These are phyloP conservation scores for Teratosphaeria gauchensis DNA, from an alignment of 2,329 filamentous ascomycete genomes.

Conservation along the genomic window DNA sequence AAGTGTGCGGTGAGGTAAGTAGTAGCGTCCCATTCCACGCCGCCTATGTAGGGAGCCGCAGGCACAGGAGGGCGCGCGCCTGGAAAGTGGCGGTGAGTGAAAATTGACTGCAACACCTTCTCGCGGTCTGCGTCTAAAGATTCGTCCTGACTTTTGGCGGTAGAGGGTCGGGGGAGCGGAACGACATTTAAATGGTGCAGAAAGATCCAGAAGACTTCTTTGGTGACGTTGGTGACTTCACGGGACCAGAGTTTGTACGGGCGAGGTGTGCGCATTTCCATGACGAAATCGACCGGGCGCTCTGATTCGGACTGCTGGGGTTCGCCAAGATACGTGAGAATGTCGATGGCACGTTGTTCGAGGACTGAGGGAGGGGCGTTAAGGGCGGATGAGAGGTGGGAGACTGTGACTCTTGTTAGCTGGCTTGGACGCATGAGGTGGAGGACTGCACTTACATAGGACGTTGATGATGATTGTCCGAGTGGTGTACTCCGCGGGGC, in stretches of 20 bases:
- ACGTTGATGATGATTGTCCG: conserved; percentile 82
- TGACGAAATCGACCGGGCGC: conserved; percentile 72
- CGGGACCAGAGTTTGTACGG: conserved; percentile 93
- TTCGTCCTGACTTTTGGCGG: not conserved
- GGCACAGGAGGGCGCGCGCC: conserved; percentile 80
- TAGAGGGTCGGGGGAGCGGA: conserved; percentile 41
- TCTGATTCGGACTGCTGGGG: conserved; percentile 68
- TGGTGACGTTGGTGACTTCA: conserved; percentile 84
- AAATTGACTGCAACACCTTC: conserved; percentile 25
- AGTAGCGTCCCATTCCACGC: conserved; percentile 97
- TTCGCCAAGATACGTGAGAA: conserved; percentile 72
- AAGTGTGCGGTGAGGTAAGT: conserved; percentile 91
- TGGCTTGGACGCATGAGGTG: conserved; percentile 2
- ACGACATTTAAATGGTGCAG: conserved; percentile 88
- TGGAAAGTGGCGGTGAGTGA: conserved; percentile 65
- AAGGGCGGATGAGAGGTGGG: conserved; percentile 64
- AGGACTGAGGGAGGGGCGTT: conserved; percentile 36
- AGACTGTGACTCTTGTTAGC: conserved; percentile 38
- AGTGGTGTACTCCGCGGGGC: conserved; percentile 91
- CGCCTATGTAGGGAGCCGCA: conserved; percentile 89
- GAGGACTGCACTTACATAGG: conserved; percentile 42
- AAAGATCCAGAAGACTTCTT: conserved; percentile 99
- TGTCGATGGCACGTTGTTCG: conserved; percentile 54
- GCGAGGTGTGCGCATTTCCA: conserved; percentile 76
- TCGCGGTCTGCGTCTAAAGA: conserved; percentile 12